Percentiles rank a stretch among this genome's conserved stretches.
Evolutionary conservation across 257 asterid genomes (phyloP).

Genomic region (Nicotiana noctiflora): DNA sequence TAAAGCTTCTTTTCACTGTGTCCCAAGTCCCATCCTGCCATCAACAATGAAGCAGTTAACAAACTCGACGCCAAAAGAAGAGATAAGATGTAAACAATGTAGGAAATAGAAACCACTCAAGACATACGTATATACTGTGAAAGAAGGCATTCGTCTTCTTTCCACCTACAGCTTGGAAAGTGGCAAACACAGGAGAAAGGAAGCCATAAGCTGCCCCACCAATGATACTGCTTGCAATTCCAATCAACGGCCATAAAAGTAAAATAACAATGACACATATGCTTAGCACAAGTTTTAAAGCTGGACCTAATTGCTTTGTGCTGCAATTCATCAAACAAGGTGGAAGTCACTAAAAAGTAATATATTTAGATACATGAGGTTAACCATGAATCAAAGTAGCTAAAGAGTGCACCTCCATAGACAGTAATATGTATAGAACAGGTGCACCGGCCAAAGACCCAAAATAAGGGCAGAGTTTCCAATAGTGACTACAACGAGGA

Average conservation of each 20-base stretch:
- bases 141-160: conserved; percentile 52
- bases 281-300: conserved; percentile 55
- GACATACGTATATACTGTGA: conserved; percentile 70
- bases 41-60: conserved; percentile 5
- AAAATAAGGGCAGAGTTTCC: conserved; percentile 58
- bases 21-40: conserved; percentile 90
- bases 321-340: conserved; percentile 34
- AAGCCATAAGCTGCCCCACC: conserved; percentile 82
- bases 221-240: conserved; percentile 39
- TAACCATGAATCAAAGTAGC: conserved; percentile 2
- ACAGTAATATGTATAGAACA: conserved; percentile 62
- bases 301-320: conserved; percentile 68
- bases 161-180: conserved; percentile 76
- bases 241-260: conserved; percentile 58
- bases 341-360: conserved; percentile 2
- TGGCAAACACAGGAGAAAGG: conserved; percentile 74
- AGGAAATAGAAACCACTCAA: background rate
- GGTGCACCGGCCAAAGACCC: conserved; percentile 78
- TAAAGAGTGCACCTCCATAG: conserved; percentile 49
- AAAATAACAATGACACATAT: conserved; percentile 32
- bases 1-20: conserved; percentile 55
- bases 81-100: background rate
- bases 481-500: conserved; percentile 45
- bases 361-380: background rate
- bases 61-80: conserved; percentile 7